Base-by-base conservation (phyloP, 2,329 filamentous ascomycete genomes). In the Allantophomopsis lycopodina region DNA sequence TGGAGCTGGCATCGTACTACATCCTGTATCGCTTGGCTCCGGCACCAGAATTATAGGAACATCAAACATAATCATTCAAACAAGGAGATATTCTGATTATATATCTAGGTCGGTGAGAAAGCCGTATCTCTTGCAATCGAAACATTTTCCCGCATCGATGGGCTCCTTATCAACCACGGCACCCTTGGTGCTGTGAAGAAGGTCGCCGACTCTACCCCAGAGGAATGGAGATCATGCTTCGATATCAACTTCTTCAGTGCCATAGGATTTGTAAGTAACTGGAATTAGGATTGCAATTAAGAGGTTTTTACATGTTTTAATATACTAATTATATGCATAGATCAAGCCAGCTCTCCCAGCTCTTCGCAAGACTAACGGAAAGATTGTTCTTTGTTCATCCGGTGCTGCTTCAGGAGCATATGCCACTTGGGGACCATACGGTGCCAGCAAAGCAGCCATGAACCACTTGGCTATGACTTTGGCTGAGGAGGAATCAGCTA, bases 191-290 rank as follows among this genome's bases (percentile, higher is more conserved):
- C 86, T 1, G 78, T 93, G 33, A 75, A 73, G 38, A 75, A 73
- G 42, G 63, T 96, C 35, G 75, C 64, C 3, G 73, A 89, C 40
- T 68, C 71, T 13, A 71, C 73, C n/a, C 54, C 76, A 0, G 76
- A 82, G 31, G 79, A 83, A 44, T 95, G 88, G 84, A 79, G 76
- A 52, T 60, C 63, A 2, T 66, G 72, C 7, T 95, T 86, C 59
- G 79, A 94, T 49, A 66, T 86, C 45, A 96, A 96, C 56, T 76
- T 96, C 50, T 87, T 95, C 56, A 89, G 85, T 48, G 76, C 76
- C 20, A 64, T 95, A 35, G 78, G 76, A 28, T 66, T 95, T 59
- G 84, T 93, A 64, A 53, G 73, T 42, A 36, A 41, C 42, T 49
- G 31, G 13, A 34, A 12, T 30, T n/a, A 15, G 11, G 18, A 13